A percentile compares a stretch with the other conserved stretches of the same genome.
These are phyloP conservation scores for Pythium grandisporangium DNA, from an alignment of 352 stramenopile species.

Conservation along the genomic window DNA sequence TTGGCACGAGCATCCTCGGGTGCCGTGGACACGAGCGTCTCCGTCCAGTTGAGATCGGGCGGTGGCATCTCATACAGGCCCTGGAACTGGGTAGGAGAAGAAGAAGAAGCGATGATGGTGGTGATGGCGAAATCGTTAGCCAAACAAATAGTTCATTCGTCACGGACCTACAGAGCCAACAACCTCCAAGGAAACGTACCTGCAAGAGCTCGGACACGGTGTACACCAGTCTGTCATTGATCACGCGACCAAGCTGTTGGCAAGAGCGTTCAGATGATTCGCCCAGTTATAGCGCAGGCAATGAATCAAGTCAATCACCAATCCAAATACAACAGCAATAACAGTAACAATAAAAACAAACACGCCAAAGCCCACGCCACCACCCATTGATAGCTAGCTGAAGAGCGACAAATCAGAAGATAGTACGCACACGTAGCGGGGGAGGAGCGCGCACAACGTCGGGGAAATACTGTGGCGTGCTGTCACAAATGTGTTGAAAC, in stretches of 20 bases:
- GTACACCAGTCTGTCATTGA: slow-evolving; percentile 52
- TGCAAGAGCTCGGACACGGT: slow-evolving; percentile 51
- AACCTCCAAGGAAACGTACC: slow-evolving; percentile 11
- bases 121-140: background rate
- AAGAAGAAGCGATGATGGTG: no score
- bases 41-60: slow-evolving; percentile 43
- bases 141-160: background rate
- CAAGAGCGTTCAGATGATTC: no score
- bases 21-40: slow-evolving; percentile 42
- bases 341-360: no score
- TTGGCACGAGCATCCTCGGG: slow-evolving; percentile 41
- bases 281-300: background rate
- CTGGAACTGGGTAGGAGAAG: slow-evolving; percentile 74
- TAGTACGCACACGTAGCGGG: slow-evolving; percentile 27
- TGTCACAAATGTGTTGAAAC: slow-evolving; percentile 50
- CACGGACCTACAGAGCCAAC: background rate
- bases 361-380: no score
- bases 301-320: no score
- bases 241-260: slow-evolving; percentile 5
- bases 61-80: slow-evolving; percentile 60
- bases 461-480: slow-evolving; percentile 22
- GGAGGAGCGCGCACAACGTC: slow-evolving; percentile 34
- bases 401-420: no score
- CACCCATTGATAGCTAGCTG: no score
- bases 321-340: no score